phyloP scores from a whole-genome alignment of 2,329 filamentous ascomycete species.

The Diaporthe aspalathi region DNA sequence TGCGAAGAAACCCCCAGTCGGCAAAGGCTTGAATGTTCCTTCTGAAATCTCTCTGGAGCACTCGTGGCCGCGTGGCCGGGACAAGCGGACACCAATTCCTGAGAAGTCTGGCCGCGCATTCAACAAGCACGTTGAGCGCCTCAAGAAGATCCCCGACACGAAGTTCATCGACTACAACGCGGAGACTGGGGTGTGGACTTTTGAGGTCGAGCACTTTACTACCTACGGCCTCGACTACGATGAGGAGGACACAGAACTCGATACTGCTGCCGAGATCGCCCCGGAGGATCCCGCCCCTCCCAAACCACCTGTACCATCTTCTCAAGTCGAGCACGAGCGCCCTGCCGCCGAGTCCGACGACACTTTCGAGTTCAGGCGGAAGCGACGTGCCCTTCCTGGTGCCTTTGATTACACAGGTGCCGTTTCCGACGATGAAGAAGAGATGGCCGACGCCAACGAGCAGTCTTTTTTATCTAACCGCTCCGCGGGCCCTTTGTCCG shows the following conservation, averaged over 20 bases:
- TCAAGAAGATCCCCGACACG: slow-evolving; percentile 83
- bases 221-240: slow-evolving; percentile 90
- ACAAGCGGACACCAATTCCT: slow-evolving; percentile 64
- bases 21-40: slow-evolving; percentile 92
- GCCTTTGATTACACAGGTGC: slow-evolving; percentile 77
- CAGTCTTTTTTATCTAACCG: slow-evolving; percentile 94
- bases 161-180: slow-evolving; percentile 84
- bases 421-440: slow-evolving; percentile 65
- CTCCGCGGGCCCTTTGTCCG: slow-evolving; percentile 84
- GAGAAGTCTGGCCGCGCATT: slow-evolving; percentile 74
- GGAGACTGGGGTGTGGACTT: slow-evolving; percentile 87
- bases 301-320: slow-evolving; percentile 38
- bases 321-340: slow-evolving; percentile 44
- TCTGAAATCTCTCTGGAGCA: slow-evolving; percentile 90
- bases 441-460: slow-evolving; percentile 57
- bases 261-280: slow-evolving; percentile 57
- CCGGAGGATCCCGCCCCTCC: slow-evolving; percentile 42
- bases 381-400: slow-evolving; percentile 73
- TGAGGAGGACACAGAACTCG: slow-evolving; percentile 76
- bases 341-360: slow-evolving; percentile 62
- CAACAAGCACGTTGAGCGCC: slow-evolving; percentile 83
- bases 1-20: slow-evolving; percentile 82
- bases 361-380: slow-evolving; percentile 67
- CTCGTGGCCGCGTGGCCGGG: slow-evolving; percentile 83
- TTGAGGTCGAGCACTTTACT: slow-evolving; percentile 95